These are phyloP conservation scores for Jackrogersella multiformis DNA, from an alignment of 495 filamentous ascomycete species.

Conservation along the genomic window DNA sequence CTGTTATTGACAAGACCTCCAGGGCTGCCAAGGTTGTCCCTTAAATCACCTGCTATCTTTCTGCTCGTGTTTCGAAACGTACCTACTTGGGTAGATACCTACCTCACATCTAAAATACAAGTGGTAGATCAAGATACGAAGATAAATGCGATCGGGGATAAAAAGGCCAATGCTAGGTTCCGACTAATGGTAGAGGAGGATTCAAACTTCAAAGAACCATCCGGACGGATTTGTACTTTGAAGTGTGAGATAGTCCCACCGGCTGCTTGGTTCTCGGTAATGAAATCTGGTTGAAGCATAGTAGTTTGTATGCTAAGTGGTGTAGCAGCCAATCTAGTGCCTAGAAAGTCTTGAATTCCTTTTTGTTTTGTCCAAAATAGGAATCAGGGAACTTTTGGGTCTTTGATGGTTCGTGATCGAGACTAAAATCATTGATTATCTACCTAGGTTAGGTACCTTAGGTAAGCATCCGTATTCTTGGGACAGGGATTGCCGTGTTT, in stretches of 20 bases:
- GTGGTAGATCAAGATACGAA: background rate
- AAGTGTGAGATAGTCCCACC: no score
- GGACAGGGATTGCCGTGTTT: background rate
- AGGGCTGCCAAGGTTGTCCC: background rate
- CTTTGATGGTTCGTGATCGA: background rate
- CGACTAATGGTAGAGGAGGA: background rate
- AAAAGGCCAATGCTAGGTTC: background rate
- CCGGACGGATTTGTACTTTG: background rate
- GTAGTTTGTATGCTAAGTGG: conserved; percentile 3
- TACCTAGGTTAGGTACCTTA: no score
- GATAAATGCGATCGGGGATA: background rate
- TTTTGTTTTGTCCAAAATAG: conserved; percentile 31
- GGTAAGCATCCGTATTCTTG: background rate
- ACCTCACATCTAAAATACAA: no score
- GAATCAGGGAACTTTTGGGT: conserved; percentile 38
- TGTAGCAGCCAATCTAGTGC: conserved; percentile 9
- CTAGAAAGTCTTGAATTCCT: conserved; percentile 9
- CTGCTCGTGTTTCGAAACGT: background rate
- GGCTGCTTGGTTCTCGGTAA: conserved; percentile 19
- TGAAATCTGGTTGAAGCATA: conserved; percentile 30
- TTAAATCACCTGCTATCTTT: background rate
- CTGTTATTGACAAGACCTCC: background rate
- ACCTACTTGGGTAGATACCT: no score
- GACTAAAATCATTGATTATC: background rate
- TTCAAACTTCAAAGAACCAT: background rate